Conservation (phyloP, 495 filamentous ascomycete species). For the Podospora bellae-mahoneyi region DNA sequence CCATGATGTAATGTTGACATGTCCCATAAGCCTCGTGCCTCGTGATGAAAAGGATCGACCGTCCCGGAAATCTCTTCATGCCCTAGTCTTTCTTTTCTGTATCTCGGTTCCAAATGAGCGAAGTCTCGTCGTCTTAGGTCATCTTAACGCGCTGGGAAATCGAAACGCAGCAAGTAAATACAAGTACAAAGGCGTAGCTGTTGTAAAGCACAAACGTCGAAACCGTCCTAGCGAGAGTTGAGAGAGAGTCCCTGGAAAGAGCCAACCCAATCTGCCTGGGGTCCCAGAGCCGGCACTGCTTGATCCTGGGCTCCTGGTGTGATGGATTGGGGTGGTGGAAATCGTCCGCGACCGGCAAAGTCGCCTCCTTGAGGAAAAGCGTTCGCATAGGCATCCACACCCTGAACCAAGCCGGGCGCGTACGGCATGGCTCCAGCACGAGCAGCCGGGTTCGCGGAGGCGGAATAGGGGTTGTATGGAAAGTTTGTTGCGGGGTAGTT, state of each 20-base stretch:
- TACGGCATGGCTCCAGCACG: slow-evolving; percentile 35
- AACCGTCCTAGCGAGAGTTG: slow-evolving; percentile 40
- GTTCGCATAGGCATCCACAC: slow-evolving; percentile 41
- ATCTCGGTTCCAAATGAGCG: slow-evolving; percentile 23
- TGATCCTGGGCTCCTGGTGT: slow-evolving; percentile 34
- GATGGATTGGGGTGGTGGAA: slow-evolving; percentile 38
- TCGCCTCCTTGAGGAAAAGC: slow-evolving; percentile 43
- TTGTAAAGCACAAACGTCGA: background rate
- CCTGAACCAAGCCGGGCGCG: slow-evolving; percentile 37
- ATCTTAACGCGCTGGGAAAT: slow-evolving; percentile 10
- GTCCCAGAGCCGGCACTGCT: slow-evolving; percentile 30
- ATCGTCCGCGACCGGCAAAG: slow-evolving; percentile 44
- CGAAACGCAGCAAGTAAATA: slow-evolving; percentile 18
- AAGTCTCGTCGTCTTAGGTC: slow-evolving; percentile 17
- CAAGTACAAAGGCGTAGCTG: slow-evolving; percentile 14
- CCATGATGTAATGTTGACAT: slow-evolving; percentile 28
- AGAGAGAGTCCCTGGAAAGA: slow-evolving; percentile 53
- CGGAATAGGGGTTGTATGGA: slow-evolving; percentile 42
- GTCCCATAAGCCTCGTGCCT: slow-evolving; percentile 24
- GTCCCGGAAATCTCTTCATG: slow-evolving; percentile 25
- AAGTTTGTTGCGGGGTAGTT: slow-evolving; percentile 37
- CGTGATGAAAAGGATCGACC: slow-evolving; percentile 25
- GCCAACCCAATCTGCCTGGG: slow-evolving; percentile 46
- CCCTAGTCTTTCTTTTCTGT: slow-evolving; percentile 24
- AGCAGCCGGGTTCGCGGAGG: slow-evolving; percentile 32